Percentiles rank a stretch among this genome's conserved stretches.
Evolutionary conservation across 2,329 filamentous ascomycete genomes (phyloP).

Genomic region (Chalara sp.): DNA sequence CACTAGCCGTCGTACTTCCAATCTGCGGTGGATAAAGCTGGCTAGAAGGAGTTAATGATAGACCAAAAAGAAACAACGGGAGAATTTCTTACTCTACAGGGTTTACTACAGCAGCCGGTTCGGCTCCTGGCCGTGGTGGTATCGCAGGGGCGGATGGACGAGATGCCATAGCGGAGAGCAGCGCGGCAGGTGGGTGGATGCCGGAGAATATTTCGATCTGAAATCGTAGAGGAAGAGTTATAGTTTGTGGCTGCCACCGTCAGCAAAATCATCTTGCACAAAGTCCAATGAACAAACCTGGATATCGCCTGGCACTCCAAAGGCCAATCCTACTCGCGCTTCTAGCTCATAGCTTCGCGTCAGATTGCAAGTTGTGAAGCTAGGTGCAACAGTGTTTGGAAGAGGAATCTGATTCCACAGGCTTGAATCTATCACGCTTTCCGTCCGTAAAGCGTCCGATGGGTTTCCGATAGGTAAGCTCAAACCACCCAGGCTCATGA

Average conservation of each 20-base stretch:
- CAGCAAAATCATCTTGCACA: slow-evolving; percentile 1
- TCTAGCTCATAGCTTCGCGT: slow-evolving; percentile 77
- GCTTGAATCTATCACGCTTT: slow-evolving; percentile 61
- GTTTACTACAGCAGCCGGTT: slow-evolving; percentile 17
- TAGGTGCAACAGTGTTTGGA: slow-evolving; percentile 81
- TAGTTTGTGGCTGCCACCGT: slow-evolving; percentile 54
- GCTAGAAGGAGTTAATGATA: too few species aligned
- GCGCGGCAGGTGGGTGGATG: slow-evolving; percentile 70
- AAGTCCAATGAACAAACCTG: slow-evolving; percentile 15
- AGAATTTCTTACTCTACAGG: slow-evolving; percentile 7
- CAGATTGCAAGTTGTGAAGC: slow-evolving; percentile 85
- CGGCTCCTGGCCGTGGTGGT: slow-evolving; percentile 22
- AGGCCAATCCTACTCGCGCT: slow-evolving; percentile 69
- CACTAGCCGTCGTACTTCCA: slow-evolving; percentile 31
- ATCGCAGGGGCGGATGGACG: slow-evolving; percentile 13
- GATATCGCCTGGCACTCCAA: slow-evolving; percentile 50
- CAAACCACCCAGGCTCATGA: slow-evolving; percentile 67
- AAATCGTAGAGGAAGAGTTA: slow-evolving; percentile 73
- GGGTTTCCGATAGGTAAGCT: slow-evolving; percentile 60
- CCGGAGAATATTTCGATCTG: slow-evolving; percentile 80
- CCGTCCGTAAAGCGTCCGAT: slow-evolving; percentile 52
- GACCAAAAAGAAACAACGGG: too few species aligned
- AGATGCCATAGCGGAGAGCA: slow-evolving; percentile 58
- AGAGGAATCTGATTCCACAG: slow-evolving; percentile 68
- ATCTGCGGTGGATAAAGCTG: slow-evolving; percentile 49